A percentile compares a stretch with the other conserved stretches of the same genome.
Evolutionary conservation across 2,329 filamentous ascomycete species (phyloP).

Genomic region (Diaporthe caulivora): DNA sequence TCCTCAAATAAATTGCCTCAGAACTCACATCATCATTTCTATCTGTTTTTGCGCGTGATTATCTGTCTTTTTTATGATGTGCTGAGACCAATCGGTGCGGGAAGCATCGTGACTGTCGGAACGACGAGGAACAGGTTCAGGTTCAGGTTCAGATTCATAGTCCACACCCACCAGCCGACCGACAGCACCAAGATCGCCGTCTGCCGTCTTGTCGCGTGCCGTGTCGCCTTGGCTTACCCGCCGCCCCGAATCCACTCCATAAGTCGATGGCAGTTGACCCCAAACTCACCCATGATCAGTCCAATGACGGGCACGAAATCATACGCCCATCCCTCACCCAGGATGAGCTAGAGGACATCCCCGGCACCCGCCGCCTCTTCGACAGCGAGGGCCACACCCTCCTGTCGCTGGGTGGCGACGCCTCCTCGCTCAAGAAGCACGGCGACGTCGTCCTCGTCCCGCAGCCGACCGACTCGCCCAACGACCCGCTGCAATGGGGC

Average conservation of each 20-base stretch:
- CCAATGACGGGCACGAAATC: constrained; percentile 36
- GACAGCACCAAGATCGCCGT: background rate
- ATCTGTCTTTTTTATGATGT: constrained; percentile 34
- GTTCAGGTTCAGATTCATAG: background rate
- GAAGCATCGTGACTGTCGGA: constrained; percentile 38
- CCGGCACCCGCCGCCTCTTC: constrained; percentile 39
- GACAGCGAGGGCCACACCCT: constrained; percentile 39
- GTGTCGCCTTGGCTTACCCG: constrained; percentile 22
- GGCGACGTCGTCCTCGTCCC: constrained; percentile 65
- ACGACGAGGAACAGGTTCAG: constrained; percentile 6
- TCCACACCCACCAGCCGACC: background rate
- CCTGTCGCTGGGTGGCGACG: constrained; percentile 36
- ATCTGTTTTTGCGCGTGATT: background rate
- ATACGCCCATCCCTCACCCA: constrained; percentile 38
- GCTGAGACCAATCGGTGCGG: constrained; percentile 40
- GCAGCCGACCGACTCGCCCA: constrained; percentile 63
- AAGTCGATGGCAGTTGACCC: constrained; percentile 39
- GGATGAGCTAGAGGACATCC: constrained; percentile 39
- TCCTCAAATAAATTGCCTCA: constrained; percentile 23
- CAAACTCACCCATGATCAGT: constrained; percentile 32
- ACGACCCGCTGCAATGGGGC: constrained; percentile 67
- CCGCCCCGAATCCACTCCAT: constrained; percentile 25
- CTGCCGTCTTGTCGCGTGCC: constrained; percentile 20
- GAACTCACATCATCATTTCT: background rate
- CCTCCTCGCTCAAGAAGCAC: constrained; percentile 41